Evolutionary conservation across 257 asterid species (phyloP).

Genomic region (Solanum lycopersicoides): DNA sequence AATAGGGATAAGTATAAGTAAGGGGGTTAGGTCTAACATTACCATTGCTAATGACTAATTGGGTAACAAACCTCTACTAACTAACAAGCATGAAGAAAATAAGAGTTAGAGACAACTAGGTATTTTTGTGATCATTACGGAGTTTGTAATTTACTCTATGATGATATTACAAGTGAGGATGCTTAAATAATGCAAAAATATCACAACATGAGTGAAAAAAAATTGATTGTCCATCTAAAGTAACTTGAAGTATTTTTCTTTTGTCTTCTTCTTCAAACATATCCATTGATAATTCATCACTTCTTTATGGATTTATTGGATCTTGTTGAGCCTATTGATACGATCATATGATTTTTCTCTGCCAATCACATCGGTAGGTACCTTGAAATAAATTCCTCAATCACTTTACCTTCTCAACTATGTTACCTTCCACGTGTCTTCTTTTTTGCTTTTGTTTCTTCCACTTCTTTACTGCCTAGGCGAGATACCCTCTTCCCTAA

Average conservation of each 20-base stretch:
- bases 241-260: background rate
- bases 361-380: no score
- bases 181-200: no score
- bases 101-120: background rate
- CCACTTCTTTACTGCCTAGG: background rate
- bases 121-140: background rate
- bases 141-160: background rate
- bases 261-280: background rate
- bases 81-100: background rate
- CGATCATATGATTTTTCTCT: no score
- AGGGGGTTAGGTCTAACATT: background rate
- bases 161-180: background rate
- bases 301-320: background rate
- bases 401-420: no score
- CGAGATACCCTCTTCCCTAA: background rate
- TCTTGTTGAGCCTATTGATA: background rate
- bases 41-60: no score
- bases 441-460: background rate
- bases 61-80: background rate
- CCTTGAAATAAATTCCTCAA: no score
- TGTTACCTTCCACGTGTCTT: background rate
- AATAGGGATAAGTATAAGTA: background rate
- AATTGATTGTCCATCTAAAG: background rate
- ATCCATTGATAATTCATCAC: background rate
- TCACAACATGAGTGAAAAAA: background rate